phyloP scores from a whole-genome alignment of 805 yeast species.

The Saccharomycopsis schoenii region DNA sequence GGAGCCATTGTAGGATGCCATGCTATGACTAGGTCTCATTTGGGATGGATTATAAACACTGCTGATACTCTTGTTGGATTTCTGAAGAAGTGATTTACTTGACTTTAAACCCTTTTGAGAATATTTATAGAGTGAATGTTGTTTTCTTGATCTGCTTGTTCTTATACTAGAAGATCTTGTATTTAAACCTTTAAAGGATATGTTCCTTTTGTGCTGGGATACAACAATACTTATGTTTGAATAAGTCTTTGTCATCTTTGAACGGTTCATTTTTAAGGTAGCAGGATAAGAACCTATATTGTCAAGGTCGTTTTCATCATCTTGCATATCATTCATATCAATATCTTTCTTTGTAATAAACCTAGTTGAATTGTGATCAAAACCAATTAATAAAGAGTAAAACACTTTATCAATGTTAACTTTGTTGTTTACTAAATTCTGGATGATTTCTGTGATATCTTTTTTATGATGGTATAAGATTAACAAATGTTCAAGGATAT shows the following conservation, averaged over 20 bases:
- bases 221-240: constrained; percentile 17
- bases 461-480: constrained; percentile 17
- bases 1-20: constrained; percentile 17
- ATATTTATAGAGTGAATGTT: constrained; percentile 5
- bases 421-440: constrained; percentile 15
- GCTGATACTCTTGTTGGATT: constrained; percentile 15
- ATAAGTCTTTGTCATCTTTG: constrained; percentile 16
- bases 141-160: neutral
- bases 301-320: constrained; percentile 7
- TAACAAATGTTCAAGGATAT: constrained; percentile 9
- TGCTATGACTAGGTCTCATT: constrained; percentile 15
- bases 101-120: neutral
- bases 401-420: constrained; percentile 18
- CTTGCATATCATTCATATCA: neutral
- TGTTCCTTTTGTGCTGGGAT: constrained; percentile 11
- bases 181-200: constrained; percentile 10
- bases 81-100: constrained; percentile 2
- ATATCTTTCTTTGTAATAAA: constrained; percentile 1
- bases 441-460: constrained; percentile 6
- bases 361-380: constrained; percentile 4
- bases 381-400: constrained; percentile 15
- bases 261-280: constrained; percentile 3
- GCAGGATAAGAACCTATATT: constrained; percentile 17
- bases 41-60: constrained; percentile 9
- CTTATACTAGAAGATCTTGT: neutral